Evolutionary conservation across 345 rosid species (phyloP).

Genomic region (Erucastrum elatum): DNA sequence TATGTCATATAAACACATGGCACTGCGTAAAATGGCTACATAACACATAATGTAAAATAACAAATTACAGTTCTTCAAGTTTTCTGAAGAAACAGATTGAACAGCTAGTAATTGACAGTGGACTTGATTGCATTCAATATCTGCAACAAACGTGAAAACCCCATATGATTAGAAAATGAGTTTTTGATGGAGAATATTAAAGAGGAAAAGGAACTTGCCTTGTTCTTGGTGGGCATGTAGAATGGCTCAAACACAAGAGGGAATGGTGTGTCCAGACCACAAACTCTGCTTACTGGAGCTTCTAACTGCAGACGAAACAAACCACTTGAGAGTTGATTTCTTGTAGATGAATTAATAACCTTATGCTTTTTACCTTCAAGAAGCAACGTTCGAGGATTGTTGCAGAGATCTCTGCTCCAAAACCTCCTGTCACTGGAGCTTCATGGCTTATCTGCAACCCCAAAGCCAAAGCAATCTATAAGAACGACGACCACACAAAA

Average conservation of each 20-base stretch:
- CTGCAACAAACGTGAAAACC: conserved; percentile 45
- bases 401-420: conserved; percentile 94
- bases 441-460: conserved; percentile 79
- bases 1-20: not conserved
- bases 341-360: not conserved
- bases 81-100: not conserved
- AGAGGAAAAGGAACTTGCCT: conserved; percentile 40
- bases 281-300: conserved; percentile 84
- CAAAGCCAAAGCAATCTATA: not conserved
- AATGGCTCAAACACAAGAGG: conserved; percentile 93
- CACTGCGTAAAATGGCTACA: not conserved
- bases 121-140: conserved; percentile 79
- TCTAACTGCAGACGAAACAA: conserved; percentile 56
- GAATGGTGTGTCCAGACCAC: conserved; percentile 91
- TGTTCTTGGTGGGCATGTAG: conserved; percentile 86
- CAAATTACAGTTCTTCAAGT: conserved; percentile 2
- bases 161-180: not conserved
- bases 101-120: conserved; percentile 60
- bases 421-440: conserved; percentile 93
- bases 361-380: conserved; percentile 49
- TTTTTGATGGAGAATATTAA: too few species aligned
- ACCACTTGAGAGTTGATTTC: not conserved
- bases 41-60: not conserved
- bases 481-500: not conserved
- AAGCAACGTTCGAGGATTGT: conserved; percentile 83